phyloP scores from a whole-genome alignment of 345 rosid genomes.

The Erysimum cheiranthoides region DNA sequence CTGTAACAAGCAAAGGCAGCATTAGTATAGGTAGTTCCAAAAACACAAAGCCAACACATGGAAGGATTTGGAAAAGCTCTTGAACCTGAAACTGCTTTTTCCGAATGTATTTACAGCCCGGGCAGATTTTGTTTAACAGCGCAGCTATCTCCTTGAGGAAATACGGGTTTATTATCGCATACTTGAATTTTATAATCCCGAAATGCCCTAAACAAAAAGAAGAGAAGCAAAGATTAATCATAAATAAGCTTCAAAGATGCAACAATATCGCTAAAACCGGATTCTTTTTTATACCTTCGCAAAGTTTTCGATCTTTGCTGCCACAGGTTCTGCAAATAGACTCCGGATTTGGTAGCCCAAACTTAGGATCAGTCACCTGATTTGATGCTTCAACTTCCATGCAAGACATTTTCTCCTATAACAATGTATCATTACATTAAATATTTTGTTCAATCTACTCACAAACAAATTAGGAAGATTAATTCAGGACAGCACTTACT shows the following conservation, averaged over 20 bases:
- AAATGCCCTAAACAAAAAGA: conserved; percentile 66
- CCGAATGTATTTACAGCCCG: conserved; percentile 80
- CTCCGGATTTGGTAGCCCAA: conserved; percentile 83
- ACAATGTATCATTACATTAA: conserved; percentile 16
- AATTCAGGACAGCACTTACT: conserved; percentile 26
- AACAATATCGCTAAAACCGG: not conserved
- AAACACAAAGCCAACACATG: not conserved
- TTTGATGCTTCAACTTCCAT: conserved; percentile 50
- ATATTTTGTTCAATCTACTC: not conserved
- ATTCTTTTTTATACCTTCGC: conserved; percentile 69
- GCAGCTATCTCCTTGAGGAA: conserved; percentile 68
- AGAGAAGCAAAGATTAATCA: conserved; percentile 8
- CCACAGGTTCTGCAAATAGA: conserved; percentile 72
- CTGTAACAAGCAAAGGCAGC: conserved; percentile 51
- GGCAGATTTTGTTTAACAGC: conserved; percentile 77
- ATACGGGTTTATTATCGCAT: conserved; percentile 69
- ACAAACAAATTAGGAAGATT: not conserved
- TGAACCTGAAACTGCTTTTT: conserved; percentile 52
- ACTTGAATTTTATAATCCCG: conserved; percentile 67
- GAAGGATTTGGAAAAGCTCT: not conserved
- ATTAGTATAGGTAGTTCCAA: not conserved
- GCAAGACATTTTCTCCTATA: conserved; percentile 65
- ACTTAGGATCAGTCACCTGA: conserved; percentile 70
- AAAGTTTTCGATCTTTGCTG: conserved; percentile 56
- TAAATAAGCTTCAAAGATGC: conserved; percentile 1